These are phyloP conservation scores for Carex pumila DNA, from an alignment of 176 grass and related monocot species.

Conservation along the genomic window DNA sequence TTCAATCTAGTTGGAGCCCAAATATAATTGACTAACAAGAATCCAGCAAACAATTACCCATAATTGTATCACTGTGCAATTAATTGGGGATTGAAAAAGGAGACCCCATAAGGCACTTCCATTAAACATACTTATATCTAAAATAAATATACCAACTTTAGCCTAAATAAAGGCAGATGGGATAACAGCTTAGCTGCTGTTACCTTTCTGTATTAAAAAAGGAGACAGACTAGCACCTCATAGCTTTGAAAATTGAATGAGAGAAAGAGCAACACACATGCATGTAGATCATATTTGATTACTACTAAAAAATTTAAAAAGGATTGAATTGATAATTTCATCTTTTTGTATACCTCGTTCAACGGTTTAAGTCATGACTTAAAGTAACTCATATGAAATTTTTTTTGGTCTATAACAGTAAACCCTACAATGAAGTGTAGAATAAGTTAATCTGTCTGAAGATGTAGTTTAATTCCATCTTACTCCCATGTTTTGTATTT, in stretches of 20 bases:
- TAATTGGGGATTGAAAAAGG: constrained; percentile 9
- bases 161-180: constrained; percentile 3
- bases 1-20: background rate
- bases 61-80: constrained; percentile 4
- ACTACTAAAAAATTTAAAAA: no score
- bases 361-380: no score
- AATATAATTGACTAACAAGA: constrained; percentile 27
- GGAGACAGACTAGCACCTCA: constrained; percentile 4
- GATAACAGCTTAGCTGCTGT: constrained; percentile 6
- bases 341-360: no score
- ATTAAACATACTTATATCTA: constrained; percentile 14
- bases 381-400: no score
- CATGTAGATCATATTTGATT: background rate
- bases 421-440: no score
- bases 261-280: background rate
- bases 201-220: constrained; percentile 13
- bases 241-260: constrained; percentile 1
- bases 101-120: constrained; percentile 2
- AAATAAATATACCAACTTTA: constrained; percentile 18
- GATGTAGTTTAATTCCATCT: no score
- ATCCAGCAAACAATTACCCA: constrained; percentile 40
- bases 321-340: no score
- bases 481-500: no score
- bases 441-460: no score
- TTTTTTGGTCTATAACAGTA: no score